phyloP scores from a whole-genome alignment of 805 yeast species.

The Ogataea corticis region DNA sequence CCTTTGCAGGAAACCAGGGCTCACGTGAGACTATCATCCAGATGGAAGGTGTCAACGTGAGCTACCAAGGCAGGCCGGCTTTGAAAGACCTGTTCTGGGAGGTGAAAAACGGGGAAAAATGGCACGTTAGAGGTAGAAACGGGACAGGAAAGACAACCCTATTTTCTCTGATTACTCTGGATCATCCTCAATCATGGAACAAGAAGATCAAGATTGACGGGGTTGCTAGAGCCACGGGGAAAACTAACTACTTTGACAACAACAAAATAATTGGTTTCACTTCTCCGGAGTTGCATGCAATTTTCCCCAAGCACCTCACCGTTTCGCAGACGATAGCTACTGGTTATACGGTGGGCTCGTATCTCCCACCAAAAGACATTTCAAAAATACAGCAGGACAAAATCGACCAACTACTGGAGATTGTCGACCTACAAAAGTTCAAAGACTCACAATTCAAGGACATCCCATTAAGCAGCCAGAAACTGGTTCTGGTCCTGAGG shows the following conservation, averaged over 20 bases:
- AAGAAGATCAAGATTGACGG: slow-evolving; percentile 64
- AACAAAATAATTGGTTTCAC: slow-evolving; percentile 81
- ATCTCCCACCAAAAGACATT: slow-evolving; percentile 47
- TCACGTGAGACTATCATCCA: slow-evolving; percentile 38
- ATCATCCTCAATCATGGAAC: slow-evolving; percentile 97
- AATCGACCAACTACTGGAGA: slow-evolving; percentile 47
- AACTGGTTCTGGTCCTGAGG: slow-evolving; percentile 71
- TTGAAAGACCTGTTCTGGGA: slow-evolving; percentile 64
- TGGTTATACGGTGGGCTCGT: slow-evolving; percentile 73
- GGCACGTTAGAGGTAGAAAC: slow-evolving; percentile 89
- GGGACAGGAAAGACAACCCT: slow-evolving; percentile 95
- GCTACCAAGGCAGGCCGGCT: slow-evolving; percentile 63
- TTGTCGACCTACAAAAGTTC: slow-evolving; percentile 43
- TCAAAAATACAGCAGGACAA: slow-evolving; percentile 36
- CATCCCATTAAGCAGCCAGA: slow-evolving; percentile 71
- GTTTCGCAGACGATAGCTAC: slow-evolving; percentile 63
- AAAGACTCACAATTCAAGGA: slow-evolving; percentile 49
- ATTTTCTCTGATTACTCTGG: slow-evolving; percentile 81
- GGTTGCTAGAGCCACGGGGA: slow-evolving; percentile 70
- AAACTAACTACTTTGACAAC: slow-evolving; percentile 71
- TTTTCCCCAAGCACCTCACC: slow-evolving; percentile 64
- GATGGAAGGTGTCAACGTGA: slow-evolving; percentile 61
- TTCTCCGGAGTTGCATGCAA: slow-evolving; percentile 89
- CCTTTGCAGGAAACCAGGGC: slow-evolving; percentile 3
- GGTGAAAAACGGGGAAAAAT: slow-evolving; percentile 69